These are phyloP conservation scores for Cryphonectria carpinicola DNA, from an alignment of 2,329 filamentous ascomycete species.

Conservation along the genomic window DNA sequence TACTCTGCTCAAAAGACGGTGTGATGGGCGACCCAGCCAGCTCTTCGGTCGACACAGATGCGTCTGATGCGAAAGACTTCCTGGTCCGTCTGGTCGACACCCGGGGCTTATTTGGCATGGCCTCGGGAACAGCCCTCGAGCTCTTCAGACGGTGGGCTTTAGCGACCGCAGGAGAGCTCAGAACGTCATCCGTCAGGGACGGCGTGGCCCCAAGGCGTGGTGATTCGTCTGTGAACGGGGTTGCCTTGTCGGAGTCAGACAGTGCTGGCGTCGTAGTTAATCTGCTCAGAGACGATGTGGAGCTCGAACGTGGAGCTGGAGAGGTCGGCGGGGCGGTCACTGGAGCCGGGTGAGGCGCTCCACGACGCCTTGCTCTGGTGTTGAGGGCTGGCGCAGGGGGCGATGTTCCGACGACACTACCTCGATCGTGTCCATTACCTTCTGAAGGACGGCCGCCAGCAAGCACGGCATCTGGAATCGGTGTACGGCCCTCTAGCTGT, in stretches of 20 bases:
- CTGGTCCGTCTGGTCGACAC: conserved; percentile 35
- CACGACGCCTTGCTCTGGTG: conserved; percentile 18
- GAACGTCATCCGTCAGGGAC: conserved; percentile 4
- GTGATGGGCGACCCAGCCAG: conserved; percentile 46
- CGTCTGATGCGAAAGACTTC: conserved; percentile 31
- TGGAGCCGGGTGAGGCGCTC: background rate
- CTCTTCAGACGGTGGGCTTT: conserved; percentile 37
- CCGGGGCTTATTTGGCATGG: conserved; percentile 34
- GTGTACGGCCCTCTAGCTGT: background rate
- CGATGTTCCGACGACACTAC: conserved; percentile 1
- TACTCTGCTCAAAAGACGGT: conserved; percentile 44
- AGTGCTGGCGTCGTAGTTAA: conserved; percentile 45
- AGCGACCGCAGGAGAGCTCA: conserved; percentile 40
- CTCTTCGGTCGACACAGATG: conserved; percentile 54
- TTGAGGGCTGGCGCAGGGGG: conserved; percentile 24
- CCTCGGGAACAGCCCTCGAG: conserved; percentile 33
- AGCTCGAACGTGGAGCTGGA: conserved; percentile 20
- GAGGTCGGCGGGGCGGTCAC: conserved; percentile 13
- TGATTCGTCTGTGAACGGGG: conserved; percentile 42
- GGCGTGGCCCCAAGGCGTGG: conserved; percentile 20
- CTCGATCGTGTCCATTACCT: background rate
- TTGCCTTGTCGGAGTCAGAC: conserved; percentile 43
- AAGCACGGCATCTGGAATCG: background rate
- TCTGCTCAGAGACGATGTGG: conserved; percentile 46
- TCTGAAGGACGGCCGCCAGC: background rate